phyloP scores from a whole-genome alignment of 2,329 filamentous ascomycete genomes.

The Phoma herbarum region DNA sequence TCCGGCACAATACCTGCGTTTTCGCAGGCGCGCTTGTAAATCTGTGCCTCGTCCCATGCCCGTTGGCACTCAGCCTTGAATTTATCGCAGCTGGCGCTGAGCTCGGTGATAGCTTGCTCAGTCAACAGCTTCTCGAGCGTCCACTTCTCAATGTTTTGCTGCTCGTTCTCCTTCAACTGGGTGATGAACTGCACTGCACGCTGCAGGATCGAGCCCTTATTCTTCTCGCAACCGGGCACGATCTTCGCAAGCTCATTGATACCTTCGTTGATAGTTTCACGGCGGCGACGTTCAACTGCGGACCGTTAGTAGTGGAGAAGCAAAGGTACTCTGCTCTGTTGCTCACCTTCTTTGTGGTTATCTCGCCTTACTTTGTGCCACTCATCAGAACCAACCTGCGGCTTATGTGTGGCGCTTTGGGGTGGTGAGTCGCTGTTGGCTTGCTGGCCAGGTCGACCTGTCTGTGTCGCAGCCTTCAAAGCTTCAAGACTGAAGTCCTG shows the following conservation, averaged over 20 bases:
- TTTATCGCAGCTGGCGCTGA: slow-evolving; percentile 87
- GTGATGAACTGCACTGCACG: slow-evolving; percentile 94
- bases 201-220: slow-evolving; percentile 95
- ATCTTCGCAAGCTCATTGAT: slow-evolving; percentile 99
- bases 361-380: slow-evolving; percentile 98
- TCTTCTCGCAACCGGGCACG: slow-evolving; percentile 97
- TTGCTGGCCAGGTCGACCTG: slow-evolving; percentile 56
- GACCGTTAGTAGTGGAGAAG: slow-evolving; percentile 16
- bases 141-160: slow-evolving; percentile 94
- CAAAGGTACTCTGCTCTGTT: background rate
- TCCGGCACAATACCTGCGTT: slow-evolving; percentile 52
- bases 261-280: slow-evolving; percentile 98
- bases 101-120: slow-evolving; percentile 87
- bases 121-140: slow-evolving; percentile 89
- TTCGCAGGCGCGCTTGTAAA: slow-evolving; percentile 69
- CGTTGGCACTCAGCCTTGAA: slow-evolving; percentile 81
- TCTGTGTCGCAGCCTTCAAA: slow-evolving; percentile 59
- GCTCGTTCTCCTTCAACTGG: slow-evolving; percentile 92
- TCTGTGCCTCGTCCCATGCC: slow-evolving; percentile 78
- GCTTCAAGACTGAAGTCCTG: slow-evolving; percentile 58
- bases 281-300: slow-evolving; percentile 90
- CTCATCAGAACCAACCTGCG: slow-evolving; percentile 92
- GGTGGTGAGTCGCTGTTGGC: slow-evolving; percentile 49
- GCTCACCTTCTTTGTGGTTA: slow-evolving; percentile 96
- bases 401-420: slow-evolving; percentile 64